These are phyloP conservation scores for Umbelopsis vinacea DNA, from an alignment of 192 early-diverging fungal species.

Conservation along the genomic window DNA sequence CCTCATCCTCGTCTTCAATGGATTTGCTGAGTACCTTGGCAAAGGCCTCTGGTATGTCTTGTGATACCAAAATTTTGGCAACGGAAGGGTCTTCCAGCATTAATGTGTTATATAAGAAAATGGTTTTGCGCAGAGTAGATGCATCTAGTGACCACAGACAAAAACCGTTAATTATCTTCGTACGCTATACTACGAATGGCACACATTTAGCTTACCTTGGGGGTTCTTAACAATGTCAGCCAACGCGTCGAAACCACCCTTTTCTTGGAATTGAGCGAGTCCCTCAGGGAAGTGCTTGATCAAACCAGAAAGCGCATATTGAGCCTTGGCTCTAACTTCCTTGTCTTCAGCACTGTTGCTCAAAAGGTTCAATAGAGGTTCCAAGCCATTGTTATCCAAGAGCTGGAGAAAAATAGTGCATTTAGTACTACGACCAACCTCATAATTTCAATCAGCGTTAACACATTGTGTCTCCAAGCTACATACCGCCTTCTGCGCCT, in stretches of 20 bases:
- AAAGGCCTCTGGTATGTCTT: conserved; percentile 52
- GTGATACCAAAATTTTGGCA: conserved; percentile 46
- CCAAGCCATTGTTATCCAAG: conserved; percentile 50
- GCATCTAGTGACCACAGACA: conserved; percentile 36
- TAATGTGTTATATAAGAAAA: conserved; percentile 68
- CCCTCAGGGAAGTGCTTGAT: conserved; percentile 63
- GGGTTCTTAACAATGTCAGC: conserved; percentile 49
- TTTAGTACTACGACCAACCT: not conserved
- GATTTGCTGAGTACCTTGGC: conserved; percentile 45
- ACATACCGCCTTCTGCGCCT: conserved; percentile 75
- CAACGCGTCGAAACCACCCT: conserved; percentile 52
- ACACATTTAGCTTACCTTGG: conserved; percentile 32
- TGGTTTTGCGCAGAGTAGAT: conserved; percentile 51
- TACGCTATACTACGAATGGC: too few relatives aligned
- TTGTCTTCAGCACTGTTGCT: conserved; percentile 37
- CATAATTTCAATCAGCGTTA: not conserved
- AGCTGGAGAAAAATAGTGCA: conserved; percentile 40
- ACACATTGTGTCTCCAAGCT: not conserved
- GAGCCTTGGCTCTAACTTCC: conserved; percentile 65
- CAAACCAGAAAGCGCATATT: conserved; percentile 72
- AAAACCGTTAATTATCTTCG: too few relatives aligned
- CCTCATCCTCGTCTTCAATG: conserved; percentile 47
- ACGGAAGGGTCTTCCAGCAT: conserved; percentile 59
- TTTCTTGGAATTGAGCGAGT: conserved; percentile 57
- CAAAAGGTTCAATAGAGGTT: conserved; percentile 51